phyloP scores from a whole-genome alignment of 139 green algal species.

The Chlorella sp. region DNA sequence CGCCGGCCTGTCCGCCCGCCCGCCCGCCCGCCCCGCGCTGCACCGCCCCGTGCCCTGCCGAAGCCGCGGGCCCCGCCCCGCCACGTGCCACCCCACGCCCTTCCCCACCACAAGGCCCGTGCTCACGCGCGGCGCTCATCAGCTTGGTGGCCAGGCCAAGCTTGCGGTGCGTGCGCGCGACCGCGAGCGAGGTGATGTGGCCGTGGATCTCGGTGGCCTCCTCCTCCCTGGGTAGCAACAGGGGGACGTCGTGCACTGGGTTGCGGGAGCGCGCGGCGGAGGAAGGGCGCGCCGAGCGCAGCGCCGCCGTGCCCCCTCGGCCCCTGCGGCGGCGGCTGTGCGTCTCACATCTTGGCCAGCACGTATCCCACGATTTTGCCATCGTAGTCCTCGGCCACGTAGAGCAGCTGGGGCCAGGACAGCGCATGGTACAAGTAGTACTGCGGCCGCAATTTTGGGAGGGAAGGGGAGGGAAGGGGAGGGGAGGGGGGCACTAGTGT shows the following conservation, averaged over 20 bases:
- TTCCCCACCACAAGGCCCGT: background rate
- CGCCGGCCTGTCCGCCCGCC: too few species aligned
- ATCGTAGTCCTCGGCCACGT: conserved; percentile 97
- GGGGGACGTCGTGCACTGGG: too few species aligned
- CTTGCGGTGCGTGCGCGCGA: conserved; percentile 94
- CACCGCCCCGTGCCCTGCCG: too few species aligned
- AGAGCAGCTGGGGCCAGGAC: conserved; percentile 97
- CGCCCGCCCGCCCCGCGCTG: too few species aligned
- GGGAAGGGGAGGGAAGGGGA: background rate
- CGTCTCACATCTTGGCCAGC: conserved; percentile 94
- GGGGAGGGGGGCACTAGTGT: background rate
- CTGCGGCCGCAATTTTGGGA: conserved; percentile 72
- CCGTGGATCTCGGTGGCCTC: conserved; percentile 84
- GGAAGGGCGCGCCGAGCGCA: too few species aligned
- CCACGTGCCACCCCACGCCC: too few species aligned
- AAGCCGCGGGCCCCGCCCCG: too few species aligned
- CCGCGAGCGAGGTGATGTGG: conserved; percentile 98
- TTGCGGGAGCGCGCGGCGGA: too few species aligned
- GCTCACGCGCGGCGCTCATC: conserved; percentile 90
- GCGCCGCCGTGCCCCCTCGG: too few species aligned
- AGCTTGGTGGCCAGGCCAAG: conserved; percentile 95
- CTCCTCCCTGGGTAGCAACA: conserved; percentile 79
- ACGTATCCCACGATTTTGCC: conserved; percentile 98
- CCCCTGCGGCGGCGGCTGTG: too few species aligned
- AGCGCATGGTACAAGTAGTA: conserved; percentile 99